Base-by-base conservation (phyloP, 2,329 filamentous ascomycete genomes). In the Cordyceps tenuipes region DNA sequence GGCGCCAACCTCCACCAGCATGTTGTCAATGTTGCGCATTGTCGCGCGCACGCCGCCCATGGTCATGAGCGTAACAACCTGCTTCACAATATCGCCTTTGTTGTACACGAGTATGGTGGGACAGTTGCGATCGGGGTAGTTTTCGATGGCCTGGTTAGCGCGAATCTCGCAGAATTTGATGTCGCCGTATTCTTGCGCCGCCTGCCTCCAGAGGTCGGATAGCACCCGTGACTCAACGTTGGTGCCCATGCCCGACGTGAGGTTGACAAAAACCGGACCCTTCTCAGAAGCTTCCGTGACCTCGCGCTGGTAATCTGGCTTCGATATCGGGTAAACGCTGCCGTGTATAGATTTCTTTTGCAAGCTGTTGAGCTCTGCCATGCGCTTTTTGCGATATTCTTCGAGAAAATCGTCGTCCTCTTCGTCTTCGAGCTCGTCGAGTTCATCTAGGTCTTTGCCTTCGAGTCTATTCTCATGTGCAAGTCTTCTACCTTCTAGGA, bases 121-220 rank as follows among this genome's bases (percentile, higher is more conserved):
- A 61, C 91, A 96, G 72, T 99, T 99, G 61, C 83, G 82, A 68
- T 97, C 94, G 1, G 94, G 94, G 73, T 99, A 99, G 46, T 91
- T 91, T 72, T 97, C 94, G 66, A 99, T 97, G 61, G 94, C 96
- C 76, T 97, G 85, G 69, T 91, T 87, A 7, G 87, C 94, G 66
- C 87, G 84, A 66, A 99, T 97, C 76, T 97, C 90, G 72, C 93
- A 97, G 75, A 99, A 99, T 76, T 99, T 99, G 72, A 99, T 79
- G 65, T 99, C 93, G 21, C 91, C 91, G 69, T 91, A 99, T 68
- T 93, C 91, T 62, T 75, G 76, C 0, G 94, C 93, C 46, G 94
- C 82, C 68, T 91, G 85, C 41, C 87, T 81, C 92, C 93, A 99
- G 21, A 97, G 79, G 69, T 96, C 89, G 0, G 87, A 86, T 66